Percentiles rank a stretch among this genome's conserved stretches.
These are phyloP conservation scores for Fusarium concolor DNA, from an alignment of 2,329 filamentous ascomycete genomes.

Conservation along the genomic window DNA sequence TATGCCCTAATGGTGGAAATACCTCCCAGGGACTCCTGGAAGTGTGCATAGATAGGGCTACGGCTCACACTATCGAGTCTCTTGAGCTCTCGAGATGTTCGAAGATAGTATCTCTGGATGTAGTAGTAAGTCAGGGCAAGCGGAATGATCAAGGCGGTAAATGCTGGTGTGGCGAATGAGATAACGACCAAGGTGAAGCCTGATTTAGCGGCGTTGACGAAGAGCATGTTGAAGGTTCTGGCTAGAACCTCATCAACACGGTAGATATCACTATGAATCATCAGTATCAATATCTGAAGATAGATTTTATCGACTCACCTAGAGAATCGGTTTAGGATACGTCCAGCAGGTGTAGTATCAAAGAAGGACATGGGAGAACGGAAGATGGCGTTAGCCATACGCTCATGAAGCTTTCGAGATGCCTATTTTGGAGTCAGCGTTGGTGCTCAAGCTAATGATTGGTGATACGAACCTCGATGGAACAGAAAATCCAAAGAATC, in stretches of 20 bases:
- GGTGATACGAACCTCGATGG: constrained; percentile 80
- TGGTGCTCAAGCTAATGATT: not conserved
- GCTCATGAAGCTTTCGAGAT: constrained; percentile 94
- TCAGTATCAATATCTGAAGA: constrained; percentile 36
- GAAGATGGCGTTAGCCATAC: constrained; percentile 98
- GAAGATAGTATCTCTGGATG: constrained; percentile 96
- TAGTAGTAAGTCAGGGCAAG: constrained; percentile 85
- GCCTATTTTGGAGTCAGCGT: constrained; percentile 64
- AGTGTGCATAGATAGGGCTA: constrained; percentile 97
- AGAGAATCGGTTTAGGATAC: constrained; percentile 96
- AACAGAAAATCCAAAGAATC: constrained; percentile 99
- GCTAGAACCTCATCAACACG: constrained; percentile 92
- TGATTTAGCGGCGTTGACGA: constrained; percentile 79
- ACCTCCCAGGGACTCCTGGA: constrained; percentile 95
- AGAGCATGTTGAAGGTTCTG: constrained; percentile 97
- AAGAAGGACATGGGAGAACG: constrained; percentile 99
- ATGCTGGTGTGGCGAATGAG: constrained; percentile 81
- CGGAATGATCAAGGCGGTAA: constrained; percentile 83
- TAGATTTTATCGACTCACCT: constrained; percentile 66
- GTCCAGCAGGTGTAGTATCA: constrained; percentile 94
- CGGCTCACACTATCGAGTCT: constrained; percentile 93
- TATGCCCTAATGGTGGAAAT: constrained; percentile 97
- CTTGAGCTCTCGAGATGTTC: constrained; percentile 96
- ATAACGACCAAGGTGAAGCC: constrained; percentile 90
- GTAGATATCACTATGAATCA: constrained; percentile 73